Evolutionary conservation across 2,329 filamentous ascomycete genomes (phyloP).

Genomic region (Calonectria pauciramosa): DNA sequence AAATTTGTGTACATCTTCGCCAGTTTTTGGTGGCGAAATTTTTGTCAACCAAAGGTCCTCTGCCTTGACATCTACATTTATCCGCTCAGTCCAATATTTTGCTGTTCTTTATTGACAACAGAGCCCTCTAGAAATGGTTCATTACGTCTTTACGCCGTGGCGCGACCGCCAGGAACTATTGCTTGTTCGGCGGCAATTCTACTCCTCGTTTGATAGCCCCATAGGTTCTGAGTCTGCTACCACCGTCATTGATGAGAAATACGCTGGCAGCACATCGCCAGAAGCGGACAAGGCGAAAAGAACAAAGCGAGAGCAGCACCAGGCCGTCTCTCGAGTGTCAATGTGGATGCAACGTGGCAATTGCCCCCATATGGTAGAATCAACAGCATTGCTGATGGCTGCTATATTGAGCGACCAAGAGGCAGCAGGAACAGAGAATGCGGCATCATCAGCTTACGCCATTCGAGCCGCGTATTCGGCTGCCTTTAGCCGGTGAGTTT

Average conservation of each 20-base stretch:
- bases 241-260: neutral
- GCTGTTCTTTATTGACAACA: neutral
- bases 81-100: no score
- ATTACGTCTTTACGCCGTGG: constrained; percentile 83
- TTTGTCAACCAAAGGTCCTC: neutral
- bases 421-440: constrained; percentile 45
- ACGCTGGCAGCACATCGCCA: neutral
- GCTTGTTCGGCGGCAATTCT: constrained; percentile 74
- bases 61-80: no score
- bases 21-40: neutral
- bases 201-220: constrained; percentile 50
- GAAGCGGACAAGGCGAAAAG: constrained; percentile 16
- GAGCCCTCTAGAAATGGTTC: constrained; percentile 65
- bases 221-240: neutral
- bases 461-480: constrained; percentile 79
- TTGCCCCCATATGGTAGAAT: constrained; percentile 85
- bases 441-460: constrained; percentile 68
- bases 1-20: neutral
- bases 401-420: constrained; percentile 75
- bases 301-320: constrained; percentile 52
- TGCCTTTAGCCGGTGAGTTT: constrained; percentile 78
- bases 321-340: constrained; percentile 70
- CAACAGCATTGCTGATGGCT: constrained; percentile 79
- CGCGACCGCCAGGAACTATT: constrained; percentile 76
- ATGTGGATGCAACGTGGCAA: constrained; percentile 81